These are phyloP conservation scores for Cladophialophora carrionii DNA, from an alignment of 2,329 filamentous ascomycete genomes.

Conservation along the genomic window DNA sequence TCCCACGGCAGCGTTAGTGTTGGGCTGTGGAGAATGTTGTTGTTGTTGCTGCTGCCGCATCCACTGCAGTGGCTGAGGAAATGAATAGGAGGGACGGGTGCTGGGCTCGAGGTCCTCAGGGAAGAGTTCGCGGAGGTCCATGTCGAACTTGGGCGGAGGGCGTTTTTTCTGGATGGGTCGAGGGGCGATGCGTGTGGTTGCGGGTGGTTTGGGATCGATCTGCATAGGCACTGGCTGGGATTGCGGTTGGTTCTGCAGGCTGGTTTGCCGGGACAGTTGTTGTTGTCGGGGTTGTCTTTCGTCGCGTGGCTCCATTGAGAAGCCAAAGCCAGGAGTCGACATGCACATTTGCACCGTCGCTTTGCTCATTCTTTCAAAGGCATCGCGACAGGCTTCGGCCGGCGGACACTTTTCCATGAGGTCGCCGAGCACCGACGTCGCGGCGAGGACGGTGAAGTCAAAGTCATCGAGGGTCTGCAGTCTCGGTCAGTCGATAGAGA, in stretches of 20 bases:
- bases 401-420: constrained; percentile 93
- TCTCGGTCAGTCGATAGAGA: constrained; percentile 26
- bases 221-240: constrained; percentile 33
- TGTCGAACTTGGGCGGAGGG: constrained; percentile 61
- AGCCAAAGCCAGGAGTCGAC: constrained; percentile 79
- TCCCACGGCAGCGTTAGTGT: constrained; percentile 1
- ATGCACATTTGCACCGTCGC: constrained; percentile 95
- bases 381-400: constrained; percentile 90
- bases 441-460: constrained; percentile 93
- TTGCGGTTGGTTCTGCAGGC: constrained; percentile 38
- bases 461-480: constrained; percentile 82
- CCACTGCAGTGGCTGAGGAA: constrained; percentile 25
- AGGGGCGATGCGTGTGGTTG: constrained; percentile 21
- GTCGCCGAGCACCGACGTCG: constrained; percentile 88
- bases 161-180: constrained; percentile 38
- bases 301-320: constrained; percentile 29
- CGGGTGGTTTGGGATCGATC: constrained; percentile 25
- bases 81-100: constrained; percentile 30
- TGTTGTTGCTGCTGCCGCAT: constrained; percentile 18
- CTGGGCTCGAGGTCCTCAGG: constrained; percentile 47
- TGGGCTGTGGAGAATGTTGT: constrained; percentile 3
- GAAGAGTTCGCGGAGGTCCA: constrained; percentile 59
- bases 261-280: constrained; percentile 44
- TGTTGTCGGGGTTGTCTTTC: constrained; percentile 31
- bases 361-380: constrained; percentile 92